Evolutionary conservation across 208 protist species (phyloP).

Genomic region (Crithidia mellificae): DNA sequence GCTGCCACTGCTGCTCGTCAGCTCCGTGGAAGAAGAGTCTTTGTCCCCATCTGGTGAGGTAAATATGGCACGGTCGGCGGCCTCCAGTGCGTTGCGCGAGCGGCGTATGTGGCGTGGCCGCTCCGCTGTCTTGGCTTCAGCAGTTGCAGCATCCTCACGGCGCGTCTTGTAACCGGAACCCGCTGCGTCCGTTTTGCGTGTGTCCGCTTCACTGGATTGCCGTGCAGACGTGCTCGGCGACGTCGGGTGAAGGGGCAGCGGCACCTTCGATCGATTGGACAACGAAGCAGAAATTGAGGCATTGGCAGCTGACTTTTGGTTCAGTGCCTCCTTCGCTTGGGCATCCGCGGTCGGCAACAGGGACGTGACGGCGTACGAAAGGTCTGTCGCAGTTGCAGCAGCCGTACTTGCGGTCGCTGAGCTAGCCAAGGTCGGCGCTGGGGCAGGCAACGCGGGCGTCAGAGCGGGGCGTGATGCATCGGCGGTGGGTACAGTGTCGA

Average conservation of each 20-base stretch:
- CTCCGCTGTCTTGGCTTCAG: background rate
- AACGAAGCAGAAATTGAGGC: no score
- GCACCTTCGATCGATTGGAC: no score
- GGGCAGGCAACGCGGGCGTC: background rate
- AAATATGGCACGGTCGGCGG: background rate
- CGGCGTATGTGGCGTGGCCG: constrained; percentile 3
- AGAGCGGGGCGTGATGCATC: background rate
- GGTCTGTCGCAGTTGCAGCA: background rate
- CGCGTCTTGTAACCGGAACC: no score
- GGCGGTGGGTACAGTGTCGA: no score
- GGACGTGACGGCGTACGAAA: constrained; percentile 5
- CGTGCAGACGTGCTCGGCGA: no score
- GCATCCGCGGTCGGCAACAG: background rate
- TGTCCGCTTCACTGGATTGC: no score
- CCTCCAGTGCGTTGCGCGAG: background rate
- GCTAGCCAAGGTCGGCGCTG: no score
- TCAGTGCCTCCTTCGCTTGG: background rate
- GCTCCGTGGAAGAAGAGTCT: background rate
- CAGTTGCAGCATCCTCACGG: no score
- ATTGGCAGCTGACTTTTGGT: background rate
- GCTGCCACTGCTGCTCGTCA: background rate
- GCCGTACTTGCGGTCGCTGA: background rate
- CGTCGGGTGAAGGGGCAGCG: no score
- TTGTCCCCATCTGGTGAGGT: background rate
- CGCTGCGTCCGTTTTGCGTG: no score